Evolutionary conservation across 1,284 basidiomycete genomes (phyloP), one percentile per base, ranked within the genome.

Genomic region (Ganoderma sp.): DNA sequence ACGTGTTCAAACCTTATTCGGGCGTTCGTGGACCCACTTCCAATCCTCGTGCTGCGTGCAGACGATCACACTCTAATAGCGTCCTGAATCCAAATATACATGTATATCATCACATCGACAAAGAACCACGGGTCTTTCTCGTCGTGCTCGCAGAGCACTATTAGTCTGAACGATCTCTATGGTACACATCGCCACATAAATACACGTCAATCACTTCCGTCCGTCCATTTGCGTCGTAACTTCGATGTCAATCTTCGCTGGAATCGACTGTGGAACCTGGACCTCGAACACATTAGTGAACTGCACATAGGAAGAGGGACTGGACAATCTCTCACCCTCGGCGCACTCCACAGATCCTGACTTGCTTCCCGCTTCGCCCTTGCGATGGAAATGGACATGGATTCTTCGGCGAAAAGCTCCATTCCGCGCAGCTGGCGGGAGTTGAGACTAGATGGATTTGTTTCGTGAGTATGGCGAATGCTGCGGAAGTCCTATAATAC

Each of bases 1-100:
- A 60, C 58, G 58, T 60, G 58, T 60, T 14, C 34, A 42, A 60
- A 60, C 58, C 41, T 43, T 60, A 60, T 60, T 22, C 19, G 22
- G 22, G 22, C 58, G 15, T 54, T 32, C 25, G 15, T 17, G 50
- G 22, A 28, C 50, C 3, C 22, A 28, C 25, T 28, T 28, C 25
- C 1, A 28, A 28, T 28, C 25, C 25, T 28, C 25, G 25, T n/a
- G n/a, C 12, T n/a, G 1, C 48, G 8, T n/a, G 15, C 19, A 37
- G 19, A 15, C 28, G 56, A 58, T 37, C 56, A 10, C 28, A 32
- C 32, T 32, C 32, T 32, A 3, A 32, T 32, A 3, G 32, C 32
- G 5, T 32, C 32, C 32, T 32, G 32, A 32, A 32, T 32, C 32
- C 32, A 32, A 5, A 32, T 32, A 22, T 52, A 52, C 9, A 25